These are phyloP conservation scores for Aspergillus sp. DNA, from an alignment of 2,329 filamentous ascomycete genomes.

Conservation along the genomic window DNA sequence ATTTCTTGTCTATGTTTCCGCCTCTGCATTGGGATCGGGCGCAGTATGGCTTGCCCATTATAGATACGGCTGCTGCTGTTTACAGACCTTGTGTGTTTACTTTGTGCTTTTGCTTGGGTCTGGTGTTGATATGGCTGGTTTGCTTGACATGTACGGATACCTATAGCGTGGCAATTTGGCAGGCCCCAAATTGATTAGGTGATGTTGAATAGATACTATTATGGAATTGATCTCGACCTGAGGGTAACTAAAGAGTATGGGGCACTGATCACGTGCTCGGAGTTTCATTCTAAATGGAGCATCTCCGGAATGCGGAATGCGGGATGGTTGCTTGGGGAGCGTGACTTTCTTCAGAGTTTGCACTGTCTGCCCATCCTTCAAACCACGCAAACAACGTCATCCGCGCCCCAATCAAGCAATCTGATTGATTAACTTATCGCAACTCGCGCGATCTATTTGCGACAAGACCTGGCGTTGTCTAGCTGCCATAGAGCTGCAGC, in stretches of 20 bases:
- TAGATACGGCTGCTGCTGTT: neutral
- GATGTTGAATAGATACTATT: neutral
- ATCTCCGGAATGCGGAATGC: neutral
- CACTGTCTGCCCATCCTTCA: conserved; percentile 40
- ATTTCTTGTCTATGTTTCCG: conserved; percentile 9
- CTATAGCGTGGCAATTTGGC: conserved; percentile 9
- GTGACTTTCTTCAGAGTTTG: conserved; percentile 26
- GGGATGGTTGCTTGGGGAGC: neutral
- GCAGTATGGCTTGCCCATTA: neutral
- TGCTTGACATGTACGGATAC: conserved; percentile 1
- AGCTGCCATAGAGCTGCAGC: conserved; percentile 4
- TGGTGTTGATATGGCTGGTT: conserved; percentile 3
- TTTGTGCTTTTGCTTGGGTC: neutral
- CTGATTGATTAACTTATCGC: conserved; percentile 21
- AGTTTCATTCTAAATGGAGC: neutral
- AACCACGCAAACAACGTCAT: conserved; percentile 38
- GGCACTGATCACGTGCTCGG: neutral
- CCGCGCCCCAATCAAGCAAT: conserved; percentile 22
- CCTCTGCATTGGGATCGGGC: neutral
- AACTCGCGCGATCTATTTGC: conserved; percentile 10
- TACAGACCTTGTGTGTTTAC: neutral
- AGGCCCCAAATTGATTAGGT: conserved; percentile 11
- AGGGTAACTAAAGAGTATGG: neutral
- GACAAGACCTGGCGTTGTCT: conserved; percentile 8
- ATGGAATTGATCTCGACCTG: neutral